These are phyloP conservation scores for Bryoerythrophyllum caledonicum DNA, from an alignment of 225 moss, liverwort and hornwort species.

Conservation along the genomic window DNA sequence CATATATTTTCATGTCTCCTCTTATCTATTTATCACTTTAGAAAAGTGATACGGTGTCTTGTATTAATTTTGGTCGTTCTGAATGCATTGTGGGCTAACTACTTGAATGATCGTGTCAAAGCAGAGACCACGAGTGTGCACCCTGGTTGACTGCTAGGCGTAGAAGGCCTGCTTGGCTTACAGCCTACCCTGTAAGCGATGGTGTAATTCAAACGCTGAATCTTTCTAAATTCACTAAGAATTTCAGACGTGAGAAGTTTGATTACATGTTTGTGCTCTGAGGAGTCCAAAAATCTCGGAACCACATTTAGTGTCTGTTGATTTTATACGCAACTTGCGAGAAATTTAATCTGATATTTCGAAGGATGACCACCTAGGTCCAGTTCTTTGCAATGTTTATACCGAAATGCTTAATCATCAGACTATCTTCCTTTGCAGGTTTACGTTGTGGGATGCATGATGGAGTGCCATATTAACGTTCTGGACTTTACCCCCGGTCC, in stretches of 20 bases:
- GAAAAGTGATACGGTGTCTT: not conserved
- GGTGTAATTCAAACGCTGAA: constrained; percentile 10
- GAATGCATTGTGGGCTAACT: constrained; percentile 16
- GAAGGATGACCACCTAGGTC: constrained; percentile 1
- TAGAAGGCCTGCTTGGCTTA: constrained; percentile 80
- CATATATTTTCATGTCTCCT: not conserved
- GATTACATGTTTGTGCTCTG: not conserved
- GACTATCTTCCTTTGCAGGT: constrained; percentile 45
- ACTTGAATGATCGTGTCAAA: constrained; percentile 11
- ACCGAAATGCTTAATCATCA: not conserved
- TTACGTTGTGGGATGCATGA: constrained; percentile 72
- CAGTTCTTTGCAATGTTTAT: not conserved
- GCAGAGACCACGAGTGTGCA: constrained; percentile 39
- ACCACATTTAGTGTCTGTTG: not conserved
- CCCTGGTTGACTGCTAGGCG: constrained; percentile 49
- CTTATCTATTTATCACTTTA: not conserved
- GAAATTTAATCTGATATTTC: not conserved
- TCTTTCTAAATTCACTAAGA: not conserved
- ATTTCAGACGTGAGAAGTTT: constrained; percentile 10
- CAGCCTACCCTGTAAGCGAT: constrained; percentile 66
- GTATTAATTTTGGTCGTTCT: not conserved
- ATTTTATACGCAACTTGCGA: not conserved
- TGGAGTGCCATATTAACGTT: constrained; percentile 55
- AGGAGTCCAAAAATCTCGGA: not conserved
- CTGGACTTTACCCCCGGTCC: constrained; percentile 73